These are phyloP conservation scores for Hortiboletus campestris DNA, from an alignment of 768 basidiomycete genomes.

Conservation along the genomic window DNA sequence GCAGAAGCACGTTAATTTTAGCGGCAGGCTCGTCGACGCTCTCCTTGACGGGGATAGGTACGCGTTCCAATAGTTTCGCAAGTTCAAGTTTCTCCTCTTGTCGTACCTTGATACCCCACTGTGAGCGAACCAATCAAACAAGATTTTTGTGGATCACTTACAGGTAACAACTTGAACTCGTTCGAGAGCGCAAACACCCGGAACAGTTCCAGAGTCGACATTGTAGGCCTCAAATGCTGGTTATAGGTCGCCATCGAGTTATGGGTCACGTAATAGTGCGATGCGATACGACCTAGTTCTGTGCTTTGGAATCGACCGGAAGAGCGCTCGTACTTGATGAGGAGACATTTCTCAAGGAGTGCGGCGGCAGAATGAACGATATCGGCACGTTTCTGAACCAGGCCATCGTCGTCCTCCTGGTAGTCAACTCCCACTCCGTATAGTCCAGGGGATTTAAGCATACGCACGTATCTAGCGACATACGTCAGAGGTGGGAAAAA, in stretches of 20 bases:
- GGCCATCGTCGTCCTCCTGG: slow-evolving; percentile 74
- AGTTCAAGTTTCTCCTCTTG: slow-evolving; percentile 87
- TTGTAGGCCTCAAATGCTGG: slow-evolving; percentile 83
- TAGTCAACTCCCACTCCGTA: slow-evolving; percentile 92
- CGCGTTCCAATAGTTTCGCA: slow-evolving; percentile 85
- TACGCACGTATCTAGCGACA: slow-evolving; percentile 77
- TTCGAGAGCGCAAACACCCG: slow-evolving; percentile 93
- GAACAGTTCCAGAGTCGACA: slow-evolving; percentile 90
- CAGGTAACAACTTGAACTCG: slow-evolving; percentile 91
- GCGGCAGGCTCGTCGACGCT: slow-evolving; percentile 93
- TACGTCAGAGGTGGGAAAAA: slow-evolving; percentile 5
- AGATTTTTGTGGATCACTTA: slow-evolving; percentile 26
- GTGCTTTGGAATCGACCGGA: slow-evolving; percentile 89
- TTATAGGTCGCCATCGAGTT: slow-evolving; percentile 97
- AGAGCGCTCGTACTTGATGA: slow-evolving; percentile 90
- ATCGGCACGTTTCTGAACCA: slow-evolving; percentile 93
- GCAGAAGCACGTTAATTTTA: slow-evolving; percentile 95
- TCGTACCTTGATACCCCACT: slow-evolving; percentile 46
- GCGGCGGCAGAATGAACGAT: slow-evolving; percentile 93
- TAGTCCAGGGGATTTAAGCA: slow-evolving; percentile 84
- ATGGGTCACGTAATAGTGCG: slow-evolving; percentile 94
- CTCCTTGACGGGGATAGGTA: slow-evolving; percentile 97
- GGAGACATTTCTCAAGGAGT: slow-evolving; percentile 88
- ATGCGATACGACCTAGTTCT: slow-evolving; percentile 91
- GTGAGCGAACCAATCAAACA: slow-evolving; percentile 3